Conservation (phyloP, 1,284 basidiomycete genomes). For the Pseudozyma flocculosa region DNA sequence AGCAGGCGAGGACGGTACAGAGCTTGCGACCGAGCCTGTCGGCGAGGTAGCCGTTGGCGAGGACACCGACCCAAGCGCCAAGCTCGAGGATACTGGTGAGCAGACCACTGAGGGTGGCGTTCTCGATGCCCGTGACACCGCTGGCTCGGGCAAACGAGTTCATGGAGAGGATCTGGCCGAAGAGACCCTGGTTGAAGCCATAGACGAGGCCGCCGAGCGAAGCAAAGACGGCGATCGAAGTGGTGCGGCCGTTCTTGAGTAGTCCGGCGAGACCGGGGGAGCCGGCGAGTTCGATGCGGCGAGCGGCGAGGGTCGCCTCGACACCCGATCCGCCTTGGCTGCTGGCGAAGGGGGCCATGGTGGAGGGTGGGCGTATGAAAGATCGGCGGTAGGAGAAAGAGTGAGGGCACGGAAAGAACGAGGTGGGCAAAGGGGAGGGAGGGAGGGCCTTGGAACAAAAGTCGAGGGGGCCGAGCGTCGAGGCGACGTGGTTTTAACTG, state of each 20-base stretch:
- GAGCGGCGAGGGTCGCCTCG: slow-evolving; percentile 7
- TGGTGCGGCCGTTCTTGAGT: slow-evolving; percentile 37
- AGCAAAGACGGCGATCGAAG: slow-evolving; percentile 59
- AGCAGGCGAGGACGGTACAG: slow-evolving; percentile 69
- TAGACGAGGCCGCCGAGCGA: slow-evolving; percentile 77
- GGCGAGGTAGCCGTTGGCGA: slow-evolving; percentile 68
- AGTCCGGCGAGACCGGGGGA: slow-evolving; percentile 37
- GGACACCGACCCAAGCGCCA: slow-evolving; percentile 71
- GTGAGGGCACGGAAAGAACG: no score
- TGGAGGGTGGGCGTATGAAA: no score
- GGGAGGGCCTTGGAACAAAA: no score
- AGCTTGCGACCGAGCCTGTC: slow-evolving; percentile 69
- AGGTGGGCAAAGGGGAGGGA: no score
- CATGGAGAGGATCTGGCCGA: slow-evolving; percentile 73
- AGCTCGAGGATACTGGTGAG: slow-evolving; percentile 76
- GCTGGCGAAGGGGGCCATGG: no score
- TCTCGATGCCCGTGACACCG: slow-evolving; percentile 71
- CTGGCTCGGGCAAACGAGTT: slow-evolving; percentile 68
- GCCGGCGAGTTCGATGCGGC: slow-evolving; percentile 31
- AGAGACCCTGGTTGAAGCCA: slow-evolving; percentile 70
- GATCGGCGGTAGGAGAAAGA: no score
- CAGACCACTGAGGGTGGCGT: slow-evolving; percentile 68
- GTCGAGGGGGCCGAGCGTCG: no score
- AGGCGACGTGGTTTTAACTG: no score
- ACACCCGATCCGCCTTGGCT: no score